A percentile compares a stretch with the other conserved stretches of the same genome.
Conservation (phyloP, 1,284 basidiomycete genomes). For the Fistulinella staudtii region DNA sequence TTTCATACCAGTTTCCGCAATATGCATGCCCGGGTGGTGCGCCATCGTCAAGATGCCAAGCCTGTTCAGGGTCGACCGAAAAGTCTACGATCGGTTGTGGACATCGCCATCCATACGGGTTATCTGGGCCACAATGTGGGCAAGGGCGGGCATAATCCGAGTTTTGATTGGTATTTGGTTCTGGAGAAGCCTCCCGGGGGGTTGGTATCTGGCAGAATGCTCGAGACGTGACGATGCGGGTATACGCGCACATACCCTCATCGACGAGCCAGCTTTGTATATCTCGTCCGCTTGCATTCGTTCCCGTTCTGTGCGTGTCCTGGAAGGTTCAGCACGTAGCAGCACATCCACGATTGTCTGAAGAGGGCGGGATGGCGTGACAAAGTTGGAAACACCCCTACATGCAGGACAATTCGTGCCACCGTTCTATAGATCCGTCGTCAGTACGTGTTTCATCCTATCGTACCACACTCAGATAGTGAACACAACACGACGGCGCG, state of each 20-base stretch:
- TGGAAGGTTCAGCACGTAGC: constrained; percentile 59
- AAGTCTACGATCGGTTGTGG: constrained; percentile 71
- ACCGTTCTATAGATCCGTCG: constrained; percentile 53
- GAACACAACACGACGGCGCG: not conserved
- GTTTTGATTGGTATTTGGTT: constrained; percentile 60
- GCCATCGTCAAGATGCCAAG: constrained; percentile 71
- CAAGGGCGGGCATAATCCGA: constrained; percentile 67
- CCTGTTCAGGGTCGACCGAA: constrained; percentile 54
- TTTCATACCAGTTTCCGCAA: constrained; percentile 68
- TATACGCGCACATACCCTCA: constrained; percentile 55
- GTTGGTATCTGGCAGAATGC: constrained; percentile 55
- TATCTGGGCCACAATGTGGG: constrained; percentile 64
- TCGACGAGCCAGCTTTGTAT: constrained; percentile 56
- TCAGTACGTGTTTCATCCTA: constrained; percentile 7
- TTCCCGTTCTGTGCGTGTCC: constrained; percentile 60
- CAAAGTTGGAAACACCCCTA: constrained; percentile 59
- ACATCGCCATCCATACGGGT: constrained; percentile 68
- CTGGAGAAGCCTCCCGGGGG: constrained; percentile 69
- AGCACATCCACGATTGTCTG: constrained; percentile 68
- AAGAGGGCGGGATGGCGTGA: constrained; percentile 63
- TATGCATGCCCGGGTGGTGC: constrained; percentile 67
- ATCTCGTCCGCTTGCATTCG: constrained; percentile 73
- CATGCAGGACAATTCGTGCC: constrained; percentile 77
- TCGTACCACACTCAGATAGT: not conserved
- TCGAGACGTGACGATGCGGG: not conserved